A percentile compares a stretch with the other conserved stretches of the same genome.
Evolutionary conservation across 2,329 filamentous ascomycete genomes (phyloP).

Genomic region (Parascedosporium putredinis): DNA sequence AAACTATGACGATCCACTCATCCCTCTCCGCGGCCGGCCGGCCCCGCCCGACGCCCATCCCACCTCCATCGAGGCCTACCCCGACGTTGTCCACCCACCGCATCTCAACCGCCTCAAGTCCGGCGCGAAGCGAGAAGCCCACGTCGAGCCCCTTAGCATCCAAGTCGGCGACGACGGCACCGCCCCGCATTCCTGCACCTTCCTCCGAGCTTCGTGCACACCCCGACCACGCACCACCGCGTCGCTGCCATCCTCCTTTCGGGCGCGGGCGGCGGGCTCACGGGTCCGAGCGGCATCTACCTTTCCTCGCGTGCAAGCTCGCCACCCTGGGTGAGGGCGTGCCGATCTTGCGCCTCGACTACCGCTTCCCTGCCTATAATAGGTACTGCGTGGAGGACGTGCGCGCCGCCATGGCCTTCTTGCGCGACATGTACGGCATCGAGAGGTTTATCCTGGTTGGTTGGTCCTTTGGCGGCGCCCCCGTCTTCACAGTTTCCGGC

Average conservation of each 20-base stretch:
- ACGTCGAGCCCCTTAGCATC: background rate
- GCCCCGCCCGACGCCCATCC: background rate
- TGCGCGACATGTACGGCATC: background rate
- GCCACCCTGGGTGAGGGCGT: background rate
- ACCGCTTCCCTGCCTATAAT: background rate
- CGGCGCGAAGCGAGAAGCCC: background rate
- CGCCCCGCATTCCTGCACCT: background rate
- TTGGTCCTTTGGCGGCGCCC: background rate
- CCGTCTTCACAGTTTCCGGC: background rate
- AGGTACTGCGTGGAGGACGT: slow-evolving; percentile 1
- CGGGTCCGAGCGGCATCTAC: background rate
- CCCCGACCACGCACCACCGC: background rate
- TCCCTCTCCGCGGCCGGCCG: background rate
- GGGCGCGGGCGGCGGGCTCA: background rate
- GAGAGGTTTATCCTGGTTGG: background rate
- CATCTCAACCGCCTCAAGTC: background rate
- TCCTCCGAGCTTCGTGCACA: background rate
- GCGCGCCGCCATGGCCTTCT: background rate
- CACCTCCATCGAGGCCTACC: background rate
- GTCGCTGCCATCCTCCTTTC: background rate
- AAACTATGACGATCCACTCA: background rate
- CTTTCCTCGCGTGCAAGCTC: background rate
- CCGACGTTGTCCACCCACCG: background rate
- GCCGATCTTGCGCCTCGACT: background rate
- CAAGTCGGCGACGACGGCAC: background rate